Evolutionary conservation across 129 eudicot genomes (phyloP), one percentile per base, ranked within the genome.

Genomic region (Solidago caesia): DNA sequence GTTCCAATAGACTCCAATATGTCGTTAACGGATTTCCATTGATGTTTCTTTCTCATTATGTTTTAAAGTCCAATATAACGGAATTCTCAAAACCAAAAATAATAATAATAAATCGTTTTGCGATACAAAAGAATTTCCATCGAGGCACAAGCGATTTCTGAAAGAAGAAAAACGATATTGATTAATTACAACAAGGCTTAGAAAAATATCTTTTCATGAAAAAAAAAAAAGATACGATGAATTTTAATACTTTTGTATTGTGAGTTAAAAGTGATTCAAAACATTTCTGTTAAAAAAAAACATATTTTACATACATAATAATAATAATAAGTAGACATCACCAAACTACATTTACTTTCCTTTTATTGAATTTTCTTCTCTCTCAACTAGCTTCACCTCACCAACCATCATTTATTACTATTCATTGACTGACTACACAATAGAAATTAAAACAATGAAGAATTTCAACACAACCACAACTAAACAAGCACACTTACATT

Each of bases 331-430:
- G 59, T 73, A 58, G 26, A 46, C 69, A 73, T 39, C 48, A 73
- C 77, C 77, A 73, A 73, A 63, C 77, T 4, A 4, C 77, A 73
- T 60, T 59, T 59, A 73, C 69, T 73, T 45, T 41, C 39, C 39
- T 1, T 33, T 3, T 33, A 1, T 33, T 33, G 21, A 21, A 21
- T 9, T 68, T 47, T 44, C 25, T 14, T 72, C 6, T 25, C 39
- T 4, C 52, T 10, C 76, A 72, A 71, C 64, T 15, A 39, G 42
- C 56, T n/a, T 44, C 53, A 67, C 71, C 56, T 21, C 66, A 72
- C 76, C 76, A 72, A 72, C 76, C 66, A 59, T 44, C 77, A 73
- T 60, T 73, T 9, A 60, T 33, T 33, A 33, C 39, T 33, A 33
- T 33, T 33, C 39, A 33, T 33, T 33, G 21, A 21, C 21, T 21